Evolutionary conservation across 345 rosid species (phyloP), one percentile per base, ranked within the genome.

Genomic region (Dipteronia sinensis): DNA sequence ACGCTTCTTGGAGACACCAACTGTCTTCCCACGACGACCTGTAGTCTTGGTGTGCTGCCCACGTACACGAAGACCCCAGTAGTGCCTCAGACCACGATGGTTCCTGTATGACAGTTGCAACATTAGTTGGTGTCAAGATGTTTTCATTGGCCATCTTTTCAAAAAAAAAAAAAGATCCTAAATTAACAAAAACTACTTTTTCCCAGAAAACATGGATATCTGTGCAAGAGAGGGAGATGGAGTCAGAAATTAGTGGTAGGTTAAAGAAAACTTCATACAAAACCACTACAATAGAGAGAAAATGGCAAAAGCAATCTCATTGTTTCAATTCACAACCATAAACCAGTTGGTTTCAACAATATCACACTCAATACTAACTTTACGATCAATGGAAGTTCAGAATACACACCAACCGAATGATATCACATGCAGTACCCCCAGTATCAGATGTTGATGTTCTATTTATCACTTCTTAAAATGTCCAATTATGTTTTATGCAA

Each of bases 21-120:
- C 98, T 73, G 96, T 92, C 91, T 94, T 92, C 72, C 98, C 98
- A 53, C 98, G 81, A 47, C 98, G 97, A 49, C 97, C 98, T 11
- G 98, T 93, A 9, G 98, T 91, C 95, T 95, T 95, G 83, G 98
- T 93, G 89, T 95, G 98, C 81, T 95, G 98, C 31, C 98, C 98
- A 77, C 98, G 91, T 10, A 95, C 99, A 6, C 98, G 92, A 38
- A 95, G 93, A 56, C 99, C 98, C 99, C 99, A 95, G 88, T 93
- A 93, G 89, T 95, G 99, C 80, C 99, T 92, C 77, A 93, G 85
- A 79, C 99, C 98, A 78, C 98, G 98, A 69, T 93, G 98, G 83
- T 93, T 94, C 80, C 98, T 94, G 87, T 80, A 72, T 40, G 2
- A 42, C 13, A 66, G 17, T 10, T 42, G 42, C 22, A 53, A 13